A percentile compares a stretch with the other conserved stretches of the same genome.
Conservation (phyloP, 2,329 filamentous ascomycete genomes). For the Orbilia quercus region DNA sequence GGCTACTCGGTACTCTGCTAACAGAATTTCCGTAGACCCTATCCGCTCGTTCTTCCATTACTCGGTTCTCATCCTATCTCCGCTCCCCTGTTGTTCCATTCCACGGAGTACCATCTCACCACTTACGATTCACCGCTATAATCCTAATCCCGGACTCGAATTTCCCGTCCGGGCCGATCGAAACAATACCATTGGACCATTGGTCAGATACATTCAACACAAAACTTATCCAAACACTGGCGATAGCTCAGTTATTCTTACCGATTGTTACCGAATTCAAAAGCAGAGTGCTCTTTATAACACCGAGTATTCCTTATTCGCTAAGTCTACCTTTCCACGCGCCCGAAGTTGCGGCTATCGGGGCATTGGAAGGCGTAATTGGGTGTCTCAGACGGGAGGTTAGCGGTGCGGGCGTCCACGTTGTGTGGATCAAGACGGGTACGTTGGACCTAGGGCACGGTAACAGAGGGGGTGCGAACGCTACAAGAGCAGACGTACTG, state of each 20-base stretch:
- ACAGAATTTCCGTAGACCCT: conserved; percentile 68
- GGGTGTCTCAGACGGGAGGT: conserved; percentile 72
- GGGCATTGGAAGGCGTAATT: conserved; percentile 82
- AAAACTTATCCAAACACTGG: conserved; percentile 87
- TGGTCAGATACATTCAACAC: conserved; percentile 94
- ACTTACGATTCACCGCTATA: conserved; percentile 79
- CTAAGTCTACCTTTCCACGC: conserved; percentile 83
- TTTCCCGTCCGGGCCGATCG: conserved; percentile 84
- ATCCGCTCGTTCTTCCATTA: conserved; percentile 75
- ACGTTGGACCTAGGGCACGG: conserved; percentile 80
- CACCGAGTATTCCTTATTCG: conserved; percentile 81
- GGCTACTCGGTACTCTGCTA: conserved; percentile 31
- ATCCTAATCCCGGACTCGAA: conserved; percentile 84
- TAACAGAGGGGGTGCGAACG: conserved; percentile 61
- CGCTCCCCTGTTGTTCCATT: conserved; percentile 80
- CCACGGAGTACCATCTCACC: conserved; percentile 78
- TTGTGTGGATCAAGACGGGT: conserved; percentile 89
- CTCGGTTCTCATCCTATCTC: conserved; percentile 77
- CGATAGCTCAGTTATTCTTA: conserved; percentile 89
- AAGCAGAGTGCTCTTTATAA: conserved; percentile 78
- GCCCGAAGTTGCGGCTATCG: conserved; percentile 85
- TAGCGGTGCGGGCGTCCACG: conserved; percentile 77
- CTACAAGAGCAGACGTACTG: conserved; percentile 66
- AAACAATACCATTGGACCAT: conserved; percentile 82
- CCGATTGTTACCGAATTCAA: conserved; percentile 74